phyloP scores from a whole-genome alignment of 305 asterid species.

The Plantago rigida region DNA sequence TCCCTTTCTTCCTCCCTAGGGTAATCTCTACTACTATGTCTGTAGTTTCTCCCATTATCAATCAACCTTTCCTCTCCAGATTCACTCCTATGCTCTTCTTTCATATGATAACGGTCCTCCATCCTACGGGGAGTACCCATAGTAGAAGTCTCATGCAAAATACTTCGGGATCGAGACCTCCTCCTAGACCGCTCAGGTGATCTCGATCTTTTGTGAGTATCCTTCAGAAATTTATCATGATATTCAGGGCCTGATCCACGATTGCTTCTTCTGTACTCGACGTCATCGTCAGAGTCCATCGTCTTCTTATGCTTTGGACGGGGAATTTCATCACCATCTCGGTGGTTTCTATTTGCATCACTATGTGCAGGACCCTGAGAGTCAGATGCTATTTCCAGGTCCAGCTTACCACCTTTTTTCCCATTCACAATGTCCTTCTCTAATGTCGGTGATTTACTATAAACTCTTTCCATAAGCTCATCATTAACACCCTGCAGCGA shows the following conservation, averaged over 20 bases:
- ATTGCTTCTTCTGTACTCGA: constrained; percentile 32
- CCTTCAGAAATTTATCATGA: constrained; percentile 33
- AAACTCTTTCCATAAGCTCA: constrained; percentile 26
- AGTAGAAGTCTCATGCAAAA: constrained; percentile 41
- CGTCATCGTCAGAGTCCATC: constrained; percentile 29
- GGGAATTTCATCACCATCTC: constrained; percentile 21
- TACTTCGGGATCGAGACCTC: constrained; percentile 66
- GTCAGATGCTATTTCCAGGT: constrained; percentile 28
- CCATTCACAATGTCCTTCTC: constrained; percentile 30
- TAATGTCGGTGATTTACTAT: constrained; percentile 24
- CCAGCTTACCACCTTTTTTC: constrained; percentile 35
- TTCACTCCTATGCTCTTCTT: constrained; percentile 34
- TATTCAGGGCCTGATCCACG: constrained; percentile 29
- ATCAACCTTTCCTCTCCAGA: constrained; percentile 45
- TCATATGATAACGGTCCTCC: constrained; percentile 34
- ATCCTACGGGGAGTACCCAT: constrained; percentile 17
- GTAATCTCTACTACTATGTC: constrained; percentile 44
- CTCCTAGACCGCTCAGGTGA: constrained; percentile 56
- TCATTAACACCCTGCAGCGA: constrained; percentile 40
- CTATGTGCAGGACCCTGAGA: constrained; percentile 37
- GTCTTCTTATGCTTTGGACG: constrained; percentile 29
- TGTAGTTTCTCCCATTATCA: constrained; percentile 31
- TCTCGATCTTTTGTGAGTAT: constrained; percentile 34
- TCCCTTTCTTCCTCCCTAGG: constrained; percentile 50
- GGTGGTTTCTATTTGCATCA: constrained; percentile 26